Percentiles rank a stretch among this genome's conserved stretches.
phyloP scores from a whole-genome alignment of 1,284 basidiomycete genomes.

The Sporisorium graminicola region DNA sequence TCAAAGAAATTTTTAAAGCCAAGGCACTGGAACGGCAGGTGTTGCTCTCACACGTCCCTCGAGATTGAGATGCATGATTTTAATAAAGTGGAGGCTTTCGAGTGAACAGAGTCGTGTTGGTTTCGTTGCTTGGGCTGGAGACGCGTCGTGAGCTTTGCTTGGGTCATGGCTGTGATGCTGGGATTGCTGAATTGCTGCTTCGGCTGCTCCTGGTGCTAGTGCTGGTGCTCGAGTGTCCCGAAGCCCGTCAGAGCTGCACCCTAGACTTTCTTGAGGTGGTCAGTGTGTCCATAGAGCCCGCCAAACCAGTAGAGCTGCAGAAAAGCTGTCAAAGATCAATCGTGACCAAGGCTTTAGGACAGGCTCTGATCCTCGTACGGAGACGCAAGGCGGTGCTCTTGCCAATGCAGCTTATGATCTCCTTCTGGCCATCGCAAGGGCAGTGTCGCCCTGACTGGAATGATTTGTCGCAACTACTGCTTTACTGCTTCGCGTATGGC shows the following conservation, averaged over 20 bases:
- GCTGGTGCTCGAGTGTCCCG: no score
- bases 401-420: not conserved
- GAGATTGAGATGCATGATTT: not conserved
- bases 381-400: not conserved
- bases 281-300: no score
- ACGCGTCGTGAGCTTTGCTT: constrained; percentile 14
- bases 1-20: not conserved
- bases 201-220: not conserved
- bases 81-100: constrained; percentile 13
- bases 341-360: no score
- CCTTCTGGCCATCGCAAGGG: not conserved
- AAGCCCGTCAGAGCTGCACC: no score
- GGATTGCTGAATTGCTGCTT: no score
- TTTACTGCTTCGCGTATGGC: not conserved
- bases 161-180: not conserved
- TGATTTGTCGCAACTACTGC: not conserved
- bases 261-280: no score
- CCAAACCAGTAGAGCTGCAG: no score
- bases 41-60: constrained; percentile 21
- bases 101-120: not conserved
- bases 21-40: constrained; percentile 7
- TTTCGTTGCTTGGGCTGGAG: not conserved
- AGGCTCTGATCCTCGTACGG: not conserved
- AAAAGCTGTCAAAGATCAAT: not conserved
- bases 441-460: not conserved